These are phyloP conservation scores for Daldinia grandis DNA, from an alignment of 495 filamentous ascomycete species.

Conservation along the genomic window DNA sequence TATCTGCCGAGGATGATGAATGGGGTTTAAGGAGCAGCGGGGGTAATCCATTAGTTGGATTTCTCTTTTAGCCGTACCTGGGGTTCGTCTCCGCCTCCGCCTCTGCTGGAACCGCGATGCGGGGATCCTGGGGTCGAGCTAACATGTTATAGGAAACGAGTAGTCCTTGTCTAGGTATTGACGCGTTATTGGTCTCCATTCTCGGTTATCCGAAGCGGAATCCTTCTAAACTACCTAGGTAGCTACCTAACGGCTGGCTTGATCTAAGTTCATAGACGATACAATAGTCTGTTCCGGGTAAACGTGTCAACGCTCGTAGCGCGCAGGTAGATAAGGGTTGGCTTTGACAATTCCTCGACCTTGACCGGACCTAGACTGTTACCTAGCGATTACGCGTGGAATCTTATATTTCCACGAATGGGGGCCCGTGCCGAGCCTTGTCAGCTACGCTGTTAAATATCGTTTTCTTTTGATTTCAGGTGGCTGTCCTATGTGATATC, in stretches of 20 bases:
- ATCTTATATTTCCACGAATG: slow-evolving; percentile 36
- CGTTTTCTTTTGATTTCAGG: too few species aligned
- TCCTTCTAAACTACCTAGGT: background rate
- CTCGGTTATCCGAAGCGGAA: background rate
- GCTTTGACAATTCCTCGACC: background rate
- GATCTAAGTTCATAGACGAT: background rate
- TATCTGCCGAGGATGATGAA: slow-evolving; percentile 29
- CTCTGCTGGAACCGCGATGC: slow-evolving; percentile 14
- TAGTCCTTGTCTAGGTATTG: background rate
- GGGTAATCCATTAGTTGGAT: slow-evolving; percentile 13
- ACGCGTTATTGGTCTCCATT: background rate
- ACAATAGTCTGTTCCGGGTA: background rate
- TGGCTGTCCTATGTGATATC: background rate
- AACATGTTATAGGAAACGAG: background rate
- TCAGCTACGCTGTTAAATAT: background rate
- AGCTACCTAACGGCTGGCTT: background rate
- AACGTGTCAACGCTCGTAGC: background rate
- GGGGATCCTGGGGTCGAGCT: slow-evolving; percentile 30
- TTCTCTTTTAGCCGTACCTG: slow-evolving; percentile 33
- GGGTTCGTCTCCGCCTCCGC: slow-evolving; percentile 22
- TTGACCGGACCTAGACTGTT: too few species aligned
- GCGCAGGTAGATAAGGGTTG: background rate
- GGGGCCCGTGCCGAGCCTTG: background rate
- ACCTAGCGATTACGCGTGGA: background rate
- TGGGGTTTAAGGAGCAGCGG: slow-evolving; percentile 10